Evolutionary conservation across 805 yeast genomes (phyloP), one percentile per base, ranked within the genome.

Genomic region (Starmera caribaea): DNA sequence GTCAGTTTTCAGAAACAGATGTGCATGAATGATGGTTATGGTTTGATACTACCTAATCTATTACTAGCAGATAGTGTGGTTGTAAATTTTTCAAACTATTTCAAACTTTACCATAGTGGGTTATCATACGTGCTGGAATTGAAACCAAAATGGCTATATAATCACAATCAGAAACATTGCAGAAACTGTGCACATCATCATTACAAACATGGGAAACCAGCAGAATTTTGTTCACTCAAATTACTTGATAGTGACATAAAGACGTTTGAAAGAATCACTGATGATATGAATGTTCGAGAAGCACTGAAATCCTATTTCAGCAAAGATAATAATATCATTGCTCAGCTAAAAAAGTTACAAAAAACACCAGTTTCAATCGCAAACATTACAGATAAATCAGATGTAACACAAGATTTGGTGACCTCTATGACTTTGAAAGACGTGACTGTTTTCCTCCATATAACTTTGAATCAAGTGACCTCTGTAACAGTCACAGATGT

Each of bases 61-160:
- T 40, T 69, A 8, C 59, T 60, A 33, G 61, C 62, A 1, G 48
- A 59, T 16, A 62, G 61, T 24, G 40, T 49, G 15, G 49, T 56
- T 30, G 49, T 56, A 6, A 41, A 38, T 9, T 49, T 60, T 14
- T 63, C 65, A 27, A 68, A 67, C 30, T 58, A 65, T 42, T 63
- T 61, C 43, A 63, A 61, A 13, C 47, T 69, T 8, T 41, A 42
- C 9, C 32, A 43, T 15, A 42, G 48, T 38, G 53, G 53, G 32
- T 39, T 35, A 3, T 11, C 17, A 2, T 27, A 56, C 2, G 58
- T 65, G 2, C 50, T 73, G 12, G 80, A 77, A 45, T 61, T 76
- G 47, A 77, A 77, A 50, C 84, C 84, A 1, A 77, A 77, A 53
- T 77, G 83, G 83, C 60, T 78, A 14, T 49, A 58, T 28, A 72